Evolutionary conservation across 2,329 filamentous ascomycete species (phyloP).

Genomic region (Phialemoniopsis sp.): DNA sequence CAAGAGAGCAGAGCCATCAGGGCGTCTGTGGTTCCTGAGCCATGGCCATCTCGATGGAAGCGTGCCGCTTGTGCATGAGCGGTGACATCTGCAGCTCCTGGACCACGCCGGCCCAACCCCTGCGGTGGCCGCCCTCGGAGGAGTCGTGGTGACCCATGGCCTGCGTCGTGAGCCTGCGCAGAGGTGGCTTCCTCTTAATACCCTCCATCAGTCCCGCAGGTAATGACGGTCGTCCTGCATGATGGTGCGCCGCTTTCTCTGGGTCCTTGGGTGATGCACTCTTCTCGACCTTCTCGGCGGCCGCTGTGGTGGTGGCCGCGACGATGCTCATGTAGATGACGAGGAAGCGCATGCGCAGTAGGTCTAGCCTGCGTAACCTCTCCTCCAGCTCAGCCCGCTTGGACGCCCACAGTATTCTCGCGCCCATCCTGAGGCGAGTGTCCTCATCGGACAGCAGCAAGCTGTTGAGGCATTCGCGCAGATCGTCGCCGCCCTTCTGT

Average conservation of each 20-base stretch:
- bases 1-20: neutral
- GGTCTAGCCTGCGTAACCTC: conserved; percentile 52
- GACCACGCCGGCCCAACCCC: conserved; percentile 60
- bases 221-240: conserved; percentile 12
- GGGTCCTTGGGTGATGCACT: conserved; percentile 15
- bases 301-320: conserved; percentile 26
- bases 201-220: conserved; percentile 38
- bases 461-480: conserved; percentile 55
- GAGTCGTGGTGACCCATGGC: conserved; percentile 48
- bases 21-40: conserved; percentile 23
- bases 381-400: conserved; percentile 52
- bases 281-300: conserved; percentile 28
- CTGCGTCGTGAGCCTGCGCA: conserved; percentile 50
- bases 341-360: conserved; percentile 61
- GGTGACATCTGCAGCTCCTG: conserved; percentile 59
- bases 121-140: conserved; percentile 40
- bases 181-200: conserved; percentile 39
- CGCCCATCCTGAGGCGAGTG: conserved; percentile 35
- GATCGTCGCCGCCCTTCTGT: conserved; percentile 54
- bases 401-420: conserved; percentile 55
- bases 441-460: conserved; percentile 43
- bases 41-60: conserved; percentile 59
- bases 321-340: conserved; percentile 62
- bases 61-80: conserved; percentile 55
- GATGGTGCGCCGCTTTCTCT: conserved; percentile 18